A percentile compares a stretch with the other conserved stretches of the same genome.
phyloP scores from a whole-genome alignment of 257 asterid genomes.

The Solanum arcanum region DNA sequence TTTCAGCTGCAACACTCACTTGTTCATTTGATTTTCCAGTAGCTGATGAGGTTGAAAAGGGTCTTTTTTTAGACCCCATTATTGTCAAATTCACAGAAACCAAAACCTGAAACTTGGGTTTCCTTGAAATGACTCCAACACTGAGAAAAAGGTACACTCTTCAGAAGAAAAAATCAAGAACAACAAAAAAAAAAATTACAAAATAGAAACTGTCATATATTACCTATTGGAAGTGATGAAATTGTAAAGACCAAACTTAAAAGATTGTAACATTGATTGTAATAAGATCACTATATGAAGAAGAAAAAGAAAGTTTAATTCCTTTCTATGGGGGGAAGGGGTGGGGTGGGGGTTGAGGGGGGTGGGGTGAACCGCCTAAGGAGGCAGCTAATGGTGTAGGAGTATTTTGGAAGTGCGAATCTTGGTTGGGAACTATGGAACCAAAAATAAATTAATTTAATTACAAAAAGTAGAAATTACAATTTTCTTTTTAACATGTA shows the following conservation, averaged over 20 bases:
- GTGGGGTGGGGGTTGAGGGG: too few species aligned
- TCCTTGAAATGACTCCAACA: background rate
- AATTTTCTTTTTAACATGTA: too few species aligned
- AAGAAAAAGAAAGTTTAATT: background rate
- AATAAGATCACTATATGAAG: background rate
- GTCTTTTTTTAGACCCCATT: slow-evolving; percentile 42
- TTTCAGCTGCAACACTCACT: background rate
- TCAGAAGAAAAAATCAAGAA: background rate
- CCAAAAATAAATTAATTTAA: background rate
- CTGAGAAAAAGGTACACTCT: background rate
- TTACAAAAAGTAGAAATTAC: too few species aligned
- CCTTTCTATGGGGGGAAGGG: background rate
- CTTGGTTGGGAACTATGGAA: background rate
- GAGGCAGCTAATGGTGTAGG: background rate
- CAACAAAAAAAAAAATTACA: rapidly evolving
- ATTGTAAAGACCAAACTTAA: slow-evolving; percentile 30
- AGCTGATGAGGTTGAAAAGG: slow-evolving; percentile 18
- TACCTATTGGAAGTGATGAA: slow-evolving; percentile 18
- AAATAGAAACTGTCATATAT: background rate
- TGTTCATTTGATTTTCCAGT: slow-evolving; percentile 11
- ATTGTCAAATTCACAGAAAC: slow-evolving; percentile 10
- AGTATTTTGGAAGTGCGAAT: background rate
- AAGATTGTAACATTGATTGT: slow-evolving; percentile 38
- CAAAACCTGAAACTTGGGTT: background rate
- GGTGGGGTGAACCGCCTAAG: background rate